Evolutionary conservation across 768 basidiomycete species (phyloP).

Genomic region (Russula olivacea): DNA sequence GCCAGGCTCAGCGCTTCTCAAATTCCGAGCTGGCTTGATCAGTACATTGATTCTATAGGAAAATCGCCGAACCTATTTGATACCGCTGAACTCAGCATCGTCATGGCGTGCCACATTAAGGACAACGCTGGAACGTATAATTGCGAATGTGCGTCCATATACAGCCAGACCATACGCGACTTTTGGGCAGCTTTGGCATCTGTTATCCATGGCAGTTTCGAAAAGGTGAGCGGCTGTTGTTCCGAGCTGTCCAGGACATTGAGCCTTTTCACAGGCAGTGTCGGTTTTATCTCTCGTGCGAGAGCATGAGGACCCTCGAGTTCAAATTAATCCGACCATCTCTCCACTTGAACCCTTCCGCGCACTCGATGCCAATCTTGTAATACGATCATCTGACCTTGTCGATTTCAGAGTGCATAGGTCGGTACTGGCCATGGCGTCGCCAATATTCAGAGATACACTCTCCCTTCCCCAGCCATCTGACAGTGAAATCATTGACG

Average conservation of each 20-base stretch:
- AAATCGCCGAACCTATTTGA: neutral
- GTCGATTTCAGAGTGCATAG: conserved; percentile 15
- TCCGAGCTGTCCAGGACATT: no score
- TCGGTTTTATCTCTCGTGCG: neutral
- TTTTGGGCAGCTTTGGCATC: conserved; percentile 5
- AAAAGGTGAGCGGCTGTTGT: neutral
- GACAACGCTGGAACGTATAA: rapidly evolving
- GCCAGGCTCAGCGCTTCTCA: neutral
- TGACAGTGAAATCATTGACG: neutral
- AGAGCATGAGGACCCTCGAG: neutral
- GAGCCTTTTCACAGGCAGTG: neutral
- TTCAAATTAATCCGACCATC: neutral
- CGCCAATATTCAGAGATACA: conserved; percentile 15
- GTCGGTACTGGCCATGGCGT: neutral
- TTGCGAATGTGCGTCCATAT: neutral
- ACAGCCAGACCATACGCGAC: neutral
- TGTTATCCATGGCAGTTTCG: neutral
- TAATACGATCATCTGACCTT: conserved; percentile 10
- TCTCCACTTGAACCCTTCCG: neutral
- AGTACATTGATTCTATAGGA: neutral
- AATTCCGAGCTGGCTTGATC: neutral
- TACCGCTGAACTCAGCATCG: neutral
- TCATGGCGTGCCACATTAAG: neutral
- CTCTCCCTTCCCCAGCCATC: conserved; percentile 16
- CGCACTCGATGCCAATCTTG: neutral